A percentile compares a stretch with the other conserved stretches of the same genome.
phyloP scores from a whole-genome alignment of 1,284 basidiomycete genomes.

The Coniferiporia weirii region DNA sequence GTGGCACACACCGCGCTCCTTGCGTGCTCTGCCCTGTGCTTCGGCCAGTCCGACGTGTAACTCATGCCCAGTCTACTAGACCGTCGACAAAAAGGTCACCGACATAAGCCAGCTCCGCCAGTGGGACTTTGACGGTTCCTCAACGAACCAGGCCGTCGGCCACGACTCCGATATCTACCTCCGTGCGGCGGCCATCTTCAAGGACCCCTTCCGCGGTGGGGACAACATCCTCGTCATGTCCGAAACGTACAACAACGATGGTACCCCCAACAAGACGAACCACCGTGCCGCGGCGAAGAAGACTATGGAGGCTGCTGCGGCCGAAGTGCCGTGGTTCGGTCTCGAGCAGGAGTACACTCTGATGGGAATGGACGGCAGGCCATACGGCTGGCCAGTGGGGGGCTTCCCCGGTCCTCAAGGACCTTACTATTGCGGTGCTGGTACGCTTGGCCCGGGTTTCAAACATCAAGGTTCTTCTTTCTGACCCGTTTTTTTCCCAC shows the following conservation, averaged over 20 bases:
- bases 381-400: constrained; percentile 96
- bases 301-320: constrained; percentile 87
- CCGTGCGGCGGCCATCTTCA: constrained; percentile 95
- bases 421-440: constrained; percentile 99
- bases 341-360: constrained; percentile 99
- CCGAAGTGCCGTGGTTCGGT: constrained; percentile 92
- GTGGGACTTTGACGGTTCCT: constrained; percentile 99
- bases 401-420: constrained; percentile 99
- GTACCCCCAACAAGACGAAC: constrained; percentile 97
- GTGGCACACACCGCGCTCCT: constrained; percentile 22
- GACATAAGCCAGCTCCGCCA: constrained; percentile 84
- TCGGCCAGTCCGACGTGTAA: not conserved
- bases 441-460: constrained; percentile 42
- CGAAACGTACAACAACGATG: constrained; percentile 98
- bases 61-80: constrained; percentile 39
- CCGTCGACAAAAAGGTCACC: constrained; percentile 78
- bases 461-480: constrained; percentile 10
- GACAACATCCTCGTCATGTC: constrained; percentile 97
- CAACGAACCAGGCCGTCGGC: constrained; percentile 94
- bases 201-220: constrained; percentile 98
- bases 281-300: constrained; percentile 88
- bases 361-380: constrained; percentile 88
- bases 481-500: not conserved
- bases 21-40: not conserved
- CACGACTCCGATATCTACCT: constrained; percentile 97